Evolutionary conservation across 768 basidiomycete genomes (phyloP).

Genomic region (Tulasnella sp.): DNA sequence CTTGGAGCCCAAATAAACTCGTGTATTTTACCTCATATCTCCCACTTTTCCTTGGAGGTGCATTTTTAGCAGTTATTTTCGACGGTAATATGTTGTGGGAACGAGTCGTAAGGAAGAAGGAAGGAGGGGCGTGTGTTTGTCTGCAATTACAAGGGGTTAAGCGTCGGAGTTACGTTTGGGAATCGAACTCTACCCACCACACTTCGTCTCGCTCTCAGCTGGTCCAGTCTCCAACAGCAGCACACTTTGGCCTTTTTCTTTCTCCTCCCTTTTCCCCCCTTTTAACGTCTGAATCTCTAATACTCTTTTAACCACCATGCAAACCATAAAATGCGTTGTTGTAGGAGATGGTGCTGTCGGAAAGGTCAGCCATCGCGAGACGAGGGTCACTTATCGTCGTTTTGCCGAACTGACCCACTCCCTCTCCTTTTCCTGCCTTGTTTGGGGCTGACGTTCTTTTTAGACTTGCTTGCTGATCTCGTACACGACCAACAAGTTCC

Average conservation of each 20-base stretch:
- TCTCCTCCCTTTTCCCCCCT: neutral
- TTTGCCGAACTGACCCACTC: neutral
- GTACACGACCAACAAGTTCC: constrained; percentile 97
- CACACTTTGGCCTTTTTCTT: neutral
- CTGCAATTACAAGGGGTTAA: neutral
- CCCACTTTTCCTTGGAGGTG: neutral
- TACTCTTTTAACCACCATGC: constrained; percentile 49
- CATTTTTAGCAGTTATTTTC: neutral
- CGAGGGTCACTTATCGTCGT: neutral
- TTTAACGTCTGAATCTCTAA: neutral
- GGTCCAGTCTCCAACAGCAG: constrained; percentile 6
- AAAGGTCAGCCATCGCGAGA: constrained; percentile 64
- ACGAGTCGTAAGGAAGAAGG: neutral
- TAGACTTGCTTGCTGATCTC: constrained; percentile 96
- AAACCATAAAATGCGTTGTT: constrained; percentile 97
- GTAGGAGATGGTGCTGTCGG: constrained; percentile 98
- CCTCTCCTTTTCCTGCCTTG: neutral
- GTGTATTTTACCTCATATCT: neutral
- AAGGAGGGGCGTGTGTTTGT: neutral
- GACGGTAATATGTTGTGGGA: neutral
- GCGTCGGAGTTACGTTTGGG: neutral
- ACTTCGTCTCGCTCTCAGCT: constrained; percentile 6
- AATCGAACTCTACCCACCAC: constrained; percentile 1
- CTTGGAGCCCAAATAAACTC: neutral
- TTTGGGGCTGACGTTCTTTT: constrained; percentile 22